phyloP scores from a whole-genome alignment of 2,329 filamentous ascomycete species.

The Sarocladium oryzae region DNA sequence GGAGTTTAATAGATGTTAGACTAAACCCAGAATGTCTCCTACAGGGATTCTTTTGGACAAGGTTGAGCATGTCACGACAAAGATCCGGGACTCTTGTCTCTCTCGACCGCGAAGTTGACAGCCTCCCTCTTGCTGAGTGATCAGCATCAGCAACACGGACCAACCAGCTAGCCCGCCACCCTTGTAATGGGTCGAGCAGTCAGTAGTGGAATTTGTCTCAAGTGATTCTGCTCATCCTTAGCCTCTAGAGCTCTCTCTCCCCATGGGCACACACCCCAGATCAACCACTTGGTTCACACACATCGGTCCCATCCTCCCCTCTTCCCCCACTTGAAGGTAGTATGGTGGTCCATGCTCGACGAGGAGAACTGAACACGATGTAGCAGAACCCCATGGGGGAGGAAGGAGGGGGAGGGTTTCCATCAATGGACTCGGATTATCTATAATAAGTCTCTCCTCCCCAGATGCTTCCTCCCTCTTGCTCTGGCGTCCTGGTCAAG shows the following conservation, averaged over 20 bases:
- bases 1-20: too few species aligned
- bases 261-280: too few species aligned
- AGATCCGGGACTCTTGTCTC: background rate
- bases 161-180: too few species aligned
- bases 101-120: background rate
- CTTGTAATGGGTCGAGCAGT: background rate
- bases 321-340: background rate
- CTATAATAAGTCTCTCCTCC: background rate
- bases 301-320: too few species aligned
- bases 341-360: background rate
- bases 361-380: background rate
- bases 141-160: background rate
- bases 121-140: background rate
- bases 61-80: background rate
- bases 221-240: too few species aligned
- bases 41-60: background rate
- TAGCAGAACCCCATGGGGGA: background rate
- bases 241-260: too few species aligned
- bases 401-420: background rate
- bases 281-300: too few species aligned
- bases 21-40: too few species aligned
- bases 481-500: background rate
- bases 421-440: background rate
- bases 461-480: too few species aligned
- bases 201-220: background rate